These are phyloP conservation scores for Raffaelea deltoideospora DNA, from an alignment of 2,329 filamentous ascomycete genomes.

Conservation along the genomic window DNA sequence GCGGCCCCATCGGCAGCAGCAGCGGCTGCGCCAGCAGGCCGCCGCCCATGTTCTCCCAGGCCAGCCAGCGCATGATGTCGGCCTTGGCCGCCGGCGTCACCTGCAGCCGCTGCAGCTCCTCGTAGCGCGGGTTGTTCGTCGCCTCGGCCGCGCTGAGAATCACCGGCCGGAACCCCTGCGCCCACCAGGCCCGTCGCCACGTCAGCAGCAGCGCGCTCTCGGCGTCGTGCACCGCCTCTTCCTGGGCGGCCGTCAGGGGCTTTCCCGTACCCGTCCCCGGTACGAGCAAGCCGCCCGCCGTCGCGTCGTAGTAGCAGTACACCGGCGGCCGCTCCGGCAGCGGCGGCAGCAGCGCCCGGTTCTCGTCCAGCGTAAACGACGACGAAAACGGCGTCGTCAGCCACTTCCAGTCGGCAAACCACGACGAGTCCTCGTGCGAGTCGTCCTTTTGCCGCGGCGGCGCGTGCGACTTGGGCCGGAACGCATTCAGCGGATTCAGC, in stretches of 20 bases:
- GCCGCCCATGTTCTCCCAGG: constrained; percentile 81
- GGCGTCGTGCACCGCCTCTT: constrained; percentile 49
- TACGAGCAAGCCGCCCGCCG: constrained; percentile 30
- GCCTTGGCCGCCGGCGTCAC: constrained; percentile 46
- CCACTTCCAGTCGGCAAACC: constrained; percentile 87
- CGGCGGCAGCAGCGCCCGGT: constrained; percentile 68
- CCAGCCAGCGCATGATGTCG: constrained; percentile 73
- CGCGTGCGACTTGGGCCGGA: constrained; percentile 53
- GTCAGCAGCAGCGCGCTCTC: constrained; percentile 68
- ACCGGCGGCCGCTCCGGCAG: constrained; percentile 54
- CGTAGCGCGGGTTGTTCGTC: constrained; percentile 66
- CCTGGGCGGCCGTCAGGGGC: constrained; percentile 13
- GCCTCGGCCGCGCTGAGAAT: constrained; percentile 70
- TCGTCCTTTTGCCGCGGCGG: constrained; percentile 65
- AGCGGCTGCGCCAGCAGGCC: constrained; percentile 67
- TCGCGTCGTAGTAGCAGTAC: constrained; percentile 82
- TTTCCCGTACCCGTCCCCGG: no score
- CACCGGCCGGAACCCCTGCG: constrained; percentile 75
- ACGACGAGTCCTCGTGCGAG: constrained; percentile 61
- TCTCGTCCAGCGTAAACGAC: constrained; percentile 63
- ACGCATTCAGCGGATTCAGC: constrained; percentile 52
- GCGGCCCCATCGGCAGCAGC: constrained; percentile 69
- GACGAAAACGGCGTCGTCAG: constrained; percentile 72
- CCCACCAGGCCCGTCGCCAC: constrained; percentile 93
- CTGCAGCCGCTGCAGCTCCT: constrained; percentile 48